A percentile compares a stretch with the other conserved stretches of the same genome.
Evolutionary conservation across 2,329 filamentous ascomycete species (phyloP).

Genomic region (Chalaropsis ovoidea): DNA sequence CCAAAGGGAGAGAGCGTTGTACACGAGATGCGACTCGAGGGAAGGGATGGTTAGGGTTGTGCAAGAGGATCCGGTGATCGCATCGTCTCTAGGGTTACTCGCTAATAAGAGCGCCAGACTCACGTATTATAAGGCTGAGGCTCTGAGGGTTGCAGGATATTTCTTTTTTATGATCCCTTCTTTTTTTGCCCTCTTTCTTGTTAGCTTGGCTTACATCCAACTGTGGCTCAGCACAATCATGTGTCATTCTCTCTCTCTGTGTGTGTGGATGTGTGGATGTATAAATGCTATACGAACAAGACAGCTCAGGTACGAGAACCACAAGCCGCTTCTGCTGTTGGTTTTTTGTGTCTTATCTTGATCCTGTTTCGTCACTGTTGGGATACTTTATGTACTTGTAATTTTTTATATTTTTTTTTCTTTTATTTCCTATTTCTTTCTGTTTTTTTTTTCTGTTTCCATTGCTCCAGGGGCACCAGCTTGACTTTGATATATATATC

Average conservation of each 20-base stretch:
- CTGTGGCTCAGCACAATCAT: conserved; percentile 1
- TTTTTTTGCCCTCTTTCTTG: neutral
- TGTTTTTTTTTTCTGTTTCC: neutral
- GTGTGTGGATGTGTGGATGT: neutral
- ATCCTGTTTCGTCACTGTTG: neutral
- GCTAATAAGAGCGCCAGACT: neutral
- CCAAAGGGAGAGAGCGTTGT: neutral
- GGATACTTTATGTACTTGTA: no score
- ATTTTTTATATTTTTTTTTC: neutral
- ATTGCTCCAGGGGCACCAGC: neutral
- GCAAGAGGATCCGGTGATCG: no score
- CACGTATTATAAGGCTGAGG: neutral
- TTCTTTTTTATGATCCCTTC: neutral
- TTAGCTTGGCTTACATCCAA: no score
- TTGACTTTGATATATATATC: neutral
- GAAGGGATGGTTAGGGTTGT: neutral
- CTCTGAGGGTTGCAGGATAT: neutral
- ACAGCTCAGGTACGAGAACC: neutral
- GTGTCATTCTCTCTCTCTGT: neutral
- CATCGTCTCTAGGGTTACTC: no score
- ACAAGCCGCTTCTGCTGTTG: neutral
- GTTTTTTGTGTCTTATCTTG: no score
- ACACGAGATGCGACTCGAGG: neutral
- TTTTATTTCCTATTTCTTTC: neutral
- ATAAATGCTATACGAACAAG: conserved; percentile 3